Evolutionary conservation across 202 grass and related monocot species (phyloP).

Genomic region (Setaria viridis): DNA sequence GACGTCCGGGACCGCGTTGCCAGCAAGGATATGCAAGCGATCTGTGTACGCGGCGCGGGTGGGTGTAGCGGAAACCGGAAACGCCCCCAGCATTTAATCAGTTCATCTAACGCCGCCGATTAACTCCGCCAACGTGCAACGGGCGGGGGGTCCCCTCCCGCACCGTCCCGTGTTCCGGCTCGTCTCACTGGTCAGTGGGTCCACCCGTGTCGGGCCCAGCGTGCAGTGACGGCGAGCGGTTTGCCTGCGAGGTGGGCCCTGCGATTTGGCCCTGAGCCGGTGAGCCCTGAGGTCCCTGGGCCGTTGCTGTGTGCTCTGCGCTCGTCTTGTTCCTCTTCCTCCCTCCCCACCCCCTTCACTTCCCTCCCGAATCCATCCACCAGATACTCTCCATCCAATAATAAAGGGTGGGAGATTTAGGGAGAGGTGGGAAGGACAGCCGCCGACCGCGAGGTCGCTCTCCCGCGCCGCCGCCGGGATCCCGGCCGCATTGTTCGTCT

Average conservation of each 20-base stretch:
- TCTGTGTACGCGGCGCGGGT: conserved; percentile 13
- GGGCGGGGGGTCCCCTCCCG: neutral
- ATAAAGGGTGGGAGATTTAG: neutral
- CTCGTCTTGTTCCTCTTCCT: neutral
- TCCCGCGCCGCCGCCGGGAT: neutral
- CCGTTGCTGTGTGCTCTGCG: conserved; percentile 35
- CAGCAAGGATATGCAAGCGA: fast-evolving
- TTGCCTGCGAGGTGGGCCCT: neutral
- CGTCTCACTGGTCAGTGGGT: neutral
- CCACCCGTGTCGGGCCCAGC: fast-evolving
- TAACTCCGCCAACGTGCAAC: conserved; percentile 32
- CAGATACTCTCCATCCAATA: neutral
- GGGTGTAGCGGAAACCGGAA: fast-evolving
- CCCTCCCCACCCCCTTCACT: neutral
- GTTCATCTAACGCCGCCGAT: conserved; percentile 39
- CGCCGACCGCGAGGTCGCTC: neutral
- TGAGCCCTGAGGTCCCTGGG: neutral
- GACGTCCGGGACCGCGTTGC: fast-evolving
- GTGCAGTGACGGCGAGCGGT: neutral
- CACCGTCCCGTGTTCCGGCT: neutral
- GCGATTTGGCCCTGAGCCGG: neutral
- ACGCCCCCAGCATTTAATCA: conserved; percentile 12
- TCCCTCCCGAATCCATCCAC: conserved; percentile 11
- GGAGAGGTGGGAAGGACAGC: neutral
- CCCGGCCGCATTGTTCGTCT: neutral